Percentiles rank a stretch among this genome's conserved stretches.
These are phyloP conservation scores for Cardamine chenopodiifolia DNA, from an alignment of 345 rosid genomes.

Conservation along the genomic window DNA sequence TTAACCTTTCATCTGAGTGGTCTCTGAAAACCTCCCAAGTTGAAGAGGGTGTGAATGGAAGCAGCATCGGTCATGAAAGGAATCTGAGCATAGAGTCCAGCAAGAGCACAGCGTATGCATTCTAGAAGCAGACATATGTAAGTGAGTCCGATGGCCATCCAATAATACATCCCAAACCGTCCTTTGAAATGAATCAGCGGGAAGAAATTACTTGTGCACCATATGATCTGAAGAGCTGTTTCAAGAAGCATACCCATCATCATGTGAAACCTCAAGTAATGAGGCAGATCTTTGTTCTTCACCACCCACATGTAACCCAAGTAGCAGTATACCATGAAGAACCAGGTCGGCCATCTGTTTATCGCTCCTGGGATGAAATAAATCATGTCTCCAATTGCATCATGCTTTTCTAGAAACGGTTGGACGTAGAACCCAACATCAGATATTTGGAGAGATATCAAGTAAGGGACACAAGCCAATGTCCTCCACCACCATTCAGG, in stretches of 20 bases:
- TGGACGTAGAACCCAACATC: constrained; percentile 65
- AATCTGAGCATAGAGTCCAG: constrained; percentile 61
- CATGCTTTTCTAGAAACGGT: constrained; percentile 63
- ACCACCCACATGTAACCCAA: constrained; percentile 59
- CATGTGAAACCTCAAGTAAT: constrained; percentile 79
- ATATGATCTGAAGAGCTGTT: constrained; percentile 63
- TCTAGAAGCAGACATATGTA: constrained; percentile 61
- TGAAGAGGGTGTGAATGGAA: constrained; percentile 63
- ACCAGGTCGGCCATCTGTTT: constrained; percentile 69
- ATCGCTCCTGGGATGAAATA: constrained; percentile 76
- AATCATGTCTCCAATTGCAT: constrained; percentile 54
- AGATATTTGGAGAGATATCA: constrained; percentile 77
- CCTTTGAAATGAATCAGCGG: constrained; percentile 80
- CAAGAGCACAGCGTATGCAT: constrained; percentile 70
- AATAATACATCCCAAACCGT: constrained; percentile 61
- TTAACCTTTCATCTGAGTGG: constrained; percentile 43
- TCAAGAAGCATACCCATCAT: constrained; percentile 91
- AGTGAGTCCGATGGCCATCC: constrained; percentile 65
- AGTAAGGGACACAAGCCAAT: constrained; percentile 68
- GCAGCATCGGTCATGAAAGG: constrained; percentile 77
- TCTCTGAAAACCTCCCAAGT: constrained; percentile 57
- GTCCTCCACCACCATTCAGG: constrained; percentile 94
- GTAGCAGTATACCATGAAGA: constrained; percentile 68
- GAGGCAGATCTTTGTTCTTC: constrained; percentile 74
- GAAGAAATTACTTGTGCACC: constrained; percentile 69